Evolutionary conservation across 2,329 filamentous ascomycete genomes (phyloP).

Genomic region (Stromatinia cepivora): DNA sequence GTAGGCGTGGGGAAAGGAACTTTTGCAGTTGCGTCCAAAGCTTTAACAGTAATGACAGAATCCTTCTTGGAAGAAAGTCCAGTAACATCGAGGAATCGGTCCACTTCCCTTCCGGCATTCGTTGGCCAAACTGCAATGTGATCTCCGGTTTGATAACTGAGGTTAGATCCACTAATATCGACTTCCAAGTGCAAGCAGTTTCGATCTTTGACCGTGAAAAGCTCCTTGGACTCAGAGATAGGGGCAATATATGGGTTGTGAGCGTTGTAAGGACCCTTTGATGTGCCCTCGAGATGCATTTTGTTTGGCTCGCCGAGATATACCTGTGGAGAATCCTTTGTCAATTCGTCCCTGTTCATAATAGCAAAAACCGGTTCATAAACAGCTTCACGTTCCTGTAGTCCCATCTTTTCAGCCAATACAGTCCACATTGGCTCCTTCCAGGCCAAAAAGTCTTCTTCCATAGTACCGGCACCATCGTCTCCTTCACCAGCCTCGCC

Average conservation of each 20-base stretch:
- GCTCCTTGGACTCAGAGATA: slow-evolving; percentile 83
- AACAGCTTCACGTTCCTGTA: slow-evolving; percentile 93
- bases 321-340: slow-evolving; percentile 74
- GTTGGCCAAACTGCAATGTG: slow-evolving; percentile 98
- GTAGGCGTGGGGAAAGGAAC: slow-evolving; percentile 97
- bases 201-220: slow-evolving; percentile 85
- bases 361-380: slow-evolving; percentile 93
- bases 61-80: slow-evolving; percentile 76
- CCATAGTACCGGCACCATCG: slow-evolving; percentile 98
- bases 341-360: slow-evolving; percentile 71
- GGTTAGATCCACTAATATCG: slow-evolving; percentile 83
- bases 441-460: slow-evolving; percentile 98
- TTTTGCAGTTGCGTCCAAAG: slow-evolving; percentile 91
- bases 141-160: slow-evolving; percentile 93
- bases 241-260: slow-evolving; percentile 97
- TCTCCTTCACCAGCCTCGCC: slow-evolving; percentile 92
- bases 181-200: slow-evolving; percentile 98
- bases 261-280: slow-evolving; percentile 89
- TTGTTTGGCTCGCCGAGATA: slow-evolving; percentile 97
- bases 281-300: slow-evolving; percentile 82
- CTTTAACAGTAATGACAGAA: slow-evolving; percentile 82
- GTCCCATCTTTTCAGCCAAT: slow-evolving; percentile 75
- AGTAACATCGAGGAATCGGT: slow-evolving; percentile 80
- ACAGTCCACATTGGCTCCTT: slow-evolving; percentile 98
- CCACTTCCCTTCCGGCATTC: slow-evolving; percentile 88